Conservation (phyloP, 176 grass and related monocot species). For the Alopecurus myosuroides region DNA sequence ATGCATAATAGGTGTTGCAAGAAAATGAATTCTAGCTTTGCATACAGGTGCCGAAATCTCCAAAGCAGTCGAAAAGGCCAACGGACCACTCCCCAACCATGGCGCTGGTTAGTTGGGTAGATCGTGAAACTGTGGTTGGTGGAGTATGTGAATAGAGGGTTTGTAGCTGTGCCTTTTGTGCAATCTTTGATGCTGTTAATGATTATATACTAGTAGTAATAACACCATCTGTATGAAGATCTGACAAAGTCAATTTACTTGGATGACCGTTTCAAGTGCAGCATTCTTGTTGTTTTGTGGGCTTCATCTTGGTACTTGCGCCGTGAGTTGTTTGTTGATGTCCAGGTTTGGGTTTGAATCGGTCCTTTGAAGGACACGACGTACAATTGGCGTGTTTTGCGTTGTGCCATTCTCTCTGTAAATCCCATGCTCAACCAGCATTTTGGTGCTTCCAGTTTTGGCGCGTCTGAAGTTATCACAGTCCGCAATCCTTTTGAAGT, state of each 20-base stretch:
- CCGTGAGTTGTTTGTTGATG: background rate
- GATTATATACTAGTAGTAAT: constrained; percentile 5
- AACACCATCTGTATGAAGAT: background rate
- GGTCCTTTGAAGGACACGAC: background rate
- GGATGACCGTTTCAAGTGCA: background rate
- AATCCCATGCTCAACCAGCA: background rate
- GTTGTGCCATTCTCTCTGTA: constrained; percentile 7
- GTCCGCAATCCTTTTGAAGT: no score
- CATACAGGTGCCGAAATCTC: constrained; percentile 38
- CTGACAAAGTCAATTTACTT: background rate
- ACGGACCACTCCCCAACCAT: constrained; percentile 47
- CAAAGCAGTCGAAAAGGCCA: constrained; percentile 40
- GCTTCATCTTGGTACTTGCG: background rate
- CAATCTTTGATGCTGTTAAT: background rate
- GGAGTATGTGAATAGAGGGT: background rate
- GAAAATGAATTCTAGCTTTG: background rate
- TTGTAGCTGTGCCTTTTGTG: background rate
- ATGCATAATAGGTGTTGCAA: background rate
- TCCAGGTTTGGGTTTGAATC: constrained; percentile 1
- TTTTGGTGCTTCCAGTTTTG: constrained; percentile 7
- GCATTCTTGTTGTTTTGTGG: background rate
- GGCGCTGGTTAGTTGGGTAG: background rate
- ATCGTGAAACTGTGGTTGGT: background rate
- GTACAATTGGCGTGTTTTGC: background rate
- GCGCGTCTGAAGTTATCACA: no score